Percentiles rank a stretch among this genome's conserved stretches.
These are phyloP conservation scores for Xylariales sp. DNA, from an alignment of 2,329 filamentous ascomycete genomes.

Conservation along the genomic window DNA sequence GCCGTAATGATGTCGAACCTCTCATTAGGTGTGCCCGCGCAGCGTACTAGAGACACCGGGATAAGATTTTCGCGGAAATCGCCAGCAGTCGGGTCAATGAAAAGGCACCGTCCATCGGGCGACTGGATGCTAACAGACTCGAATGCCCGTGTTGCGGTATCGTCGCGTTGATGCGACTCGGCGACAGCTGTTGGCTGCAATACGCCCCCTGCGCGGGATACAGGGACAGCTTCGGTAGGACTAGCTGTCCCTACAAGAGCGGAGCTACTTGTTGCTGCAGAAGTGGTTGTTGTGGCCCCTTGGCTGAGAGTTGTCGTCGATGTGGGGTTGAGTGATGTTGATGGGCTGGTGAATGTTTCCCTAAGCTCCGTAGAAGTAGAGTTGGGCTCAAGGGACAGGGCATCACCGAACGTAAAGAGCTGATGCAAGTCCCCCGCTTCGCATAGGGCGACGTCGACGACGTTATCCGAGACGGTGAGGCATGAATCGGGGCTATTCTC, in stretches of 20 bases:
- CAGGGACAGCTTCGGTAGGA: slow-evolving; percentile 58
- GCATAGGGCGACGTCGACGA: slow-evolving; percentile 59
- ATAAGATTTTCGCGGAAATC: slow-evolving; percentile 67
- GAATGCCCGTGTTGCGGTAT: slow-evolving; percentile 60
- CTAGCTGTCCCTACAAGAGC: slow-evolving; percentile 46
- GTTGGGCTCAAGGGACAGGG: slow-evolving; percentile 28
- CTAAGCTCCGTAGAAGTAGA: slow-evolving; percentile 16
- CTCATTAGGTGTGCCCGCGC: slow-evolving; percentile 58
- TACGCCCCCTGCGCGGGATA: slow-evolving; percentile 62
- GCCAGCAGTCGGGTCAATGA: slow-evolving; percentile 62
- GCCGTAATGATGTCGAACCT: slow-evolving; percentile 64
- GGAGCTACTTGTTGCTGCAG: slow-evolving; percentile 9
- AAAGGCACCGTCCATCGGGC: slow-evolving; percentile 63
- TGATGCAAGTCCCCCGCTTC: slow-evolving; percentile 55
- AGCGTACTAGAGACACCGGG: slow-evolving; percentile 59
- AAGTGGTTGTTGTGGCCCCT: slow-evolving; percentile 17
- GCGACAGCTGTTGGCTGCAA: slow-evolving; percentile 63
- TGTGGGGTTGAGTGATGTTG: neutral
- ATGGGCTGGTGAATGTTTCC: slow-evolving; percentile 1
- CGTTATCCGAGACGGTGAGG: slow-evolving; percentile 57
- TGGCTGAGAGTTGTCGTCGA: slow-evolving; percentile 18
- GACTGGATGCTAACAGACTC: slow-evolving; percentile 59
- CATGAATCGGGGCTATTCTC: slow-evolving; percentile 60
- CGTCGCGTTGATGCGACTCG: slow-evolving; percentile 60
- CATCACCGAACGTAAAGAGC: slow-evolving; percentile 52